These are phyloP conservation scores for Lablab purpureus DNA, from an alignment of 306 rosid genomes.

Conservation along the genomic window DNA sequence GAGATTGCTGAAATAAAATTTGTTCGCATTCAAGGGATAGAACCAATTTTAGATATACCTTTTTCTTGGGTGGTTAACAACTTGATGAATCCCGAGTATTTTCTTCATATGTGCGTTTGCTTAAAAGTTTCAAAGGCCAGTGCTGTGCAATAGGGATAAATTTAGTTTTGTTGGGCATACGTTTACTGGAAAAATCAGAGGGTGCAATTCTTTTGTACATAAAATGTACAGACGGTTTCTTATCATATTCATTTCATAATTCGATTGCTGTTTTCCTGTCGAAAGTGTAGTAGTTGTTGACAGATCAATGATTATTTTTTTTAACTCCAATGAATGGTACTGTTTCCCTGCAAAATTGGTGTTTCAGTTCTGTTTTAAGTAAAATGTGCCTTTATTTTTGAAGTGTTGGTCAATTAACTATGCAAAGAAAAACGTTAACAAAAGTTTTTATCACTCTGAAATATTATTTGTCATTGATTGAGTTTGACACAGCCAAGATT, in stretches of 20 bases:
- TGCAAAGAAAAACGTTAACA: neutral
- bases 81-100: constrained; percentile 85
- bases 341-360: neutral
- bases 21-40: constrained; percentile 95
- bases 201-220: constrained; percentile 61
- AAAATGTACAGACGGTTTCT: constrained; percentile 48
- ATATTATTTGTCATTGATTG: neutral
- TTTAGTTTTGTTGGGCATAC: constrained; percentile 12
- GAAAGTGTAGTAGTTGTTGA: constrained; percentile 25
- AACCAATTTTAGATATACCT: constrained; percentile 86
- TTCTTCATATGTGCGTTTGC: constrained; percentile 83
- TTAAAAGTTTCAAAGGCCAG: constrained; percentile 63
- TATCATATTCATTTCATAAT: constrained; percentile 46
- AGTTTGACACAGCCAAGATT: neutral
- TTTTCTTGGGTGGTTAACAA: constrained; percentile 90
- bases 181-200: constrained; percentile 12
- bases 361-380: constrained; percentile 7
- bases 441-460: neutral
- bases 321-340: constrained; percentile 1
- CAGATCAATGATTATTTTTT: neutral
- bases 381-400: neutral
- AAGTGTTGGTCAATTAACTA: neutral
- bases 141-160: constrained; percentile 40
- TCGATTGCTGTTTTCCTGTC: constrained; percentile 36
- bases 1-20: constrained; percentile 68